phyloP scores from a whole-genome alignment of 2,329 filamentous ascomycete genomes.

The Ramichloridium luteum region DNA sequence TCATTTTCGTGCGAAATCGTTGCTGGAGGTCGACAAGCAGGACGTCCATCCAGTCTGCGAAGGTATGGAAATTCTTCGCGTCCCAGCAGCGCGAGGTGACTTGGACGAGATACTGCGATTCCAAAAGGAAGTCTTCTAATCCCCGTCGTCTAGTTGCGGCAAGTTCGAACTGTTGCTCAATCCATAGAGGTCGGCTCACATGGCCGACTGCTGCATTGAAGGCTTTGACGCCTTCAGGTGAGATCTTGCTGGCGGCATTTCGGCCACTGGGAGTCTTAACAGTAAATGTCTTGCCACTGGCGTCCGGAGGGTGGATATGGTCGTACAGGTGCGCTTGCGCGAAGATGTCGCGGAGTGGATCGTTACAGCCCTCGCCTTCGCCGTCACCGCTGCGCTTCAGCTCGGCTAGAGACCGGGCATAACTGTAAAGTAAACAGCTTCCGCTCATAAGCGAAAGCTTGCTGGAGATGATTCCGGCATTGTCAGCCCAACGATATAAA shows the following conservation, averaged over 20 bases:
- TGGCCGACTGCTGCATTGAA: not conserved
- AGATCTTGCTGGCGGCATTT: not conserved
- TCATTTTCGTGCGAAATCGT: not conserved
- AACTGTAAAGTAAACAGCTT: too few species aligned
- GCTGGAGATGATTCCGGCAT: not conserved
- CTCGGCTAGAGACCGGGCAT: too few species aligned
- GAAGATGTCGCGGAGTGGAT: constrained; percentile 1
- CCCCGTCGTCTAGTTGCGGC: not conserved
- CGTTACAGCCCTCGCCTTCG: too few species aligned
- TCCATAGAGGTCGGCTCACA: not conserved
- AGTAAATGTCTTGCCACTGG: not conserved
- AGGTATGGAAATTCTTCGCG: not conserved
- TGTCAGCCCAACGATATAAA: constrained; percentile 1
- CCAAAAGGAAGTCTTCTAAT: not conserved
- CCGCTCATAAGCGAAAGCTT: too few species aligned
- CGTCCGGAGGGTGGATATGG: too few species aligned
- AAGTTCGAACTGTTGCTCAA: not conserved
- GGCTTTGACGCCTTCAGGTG: not conserved
- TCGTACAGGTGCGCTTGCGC: too few species aligned
- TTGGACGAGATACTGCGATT: not conserved
- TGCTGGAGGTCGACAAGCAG: not conserved
- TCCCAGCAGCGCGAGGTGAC: not conserved
- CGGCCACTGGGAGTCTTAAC: not conserved
- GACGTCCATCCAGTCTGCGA: not conserved
- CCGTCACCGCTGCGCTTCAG: too few species aligned